A percentile compares a stretch with the other conserved stretches of the same genome.
These are phyloP conservation scores for Ustilago nuda DNA, from an alignment of 1,284 basidiomycete species.

Conservation along the genomic window DNA sequence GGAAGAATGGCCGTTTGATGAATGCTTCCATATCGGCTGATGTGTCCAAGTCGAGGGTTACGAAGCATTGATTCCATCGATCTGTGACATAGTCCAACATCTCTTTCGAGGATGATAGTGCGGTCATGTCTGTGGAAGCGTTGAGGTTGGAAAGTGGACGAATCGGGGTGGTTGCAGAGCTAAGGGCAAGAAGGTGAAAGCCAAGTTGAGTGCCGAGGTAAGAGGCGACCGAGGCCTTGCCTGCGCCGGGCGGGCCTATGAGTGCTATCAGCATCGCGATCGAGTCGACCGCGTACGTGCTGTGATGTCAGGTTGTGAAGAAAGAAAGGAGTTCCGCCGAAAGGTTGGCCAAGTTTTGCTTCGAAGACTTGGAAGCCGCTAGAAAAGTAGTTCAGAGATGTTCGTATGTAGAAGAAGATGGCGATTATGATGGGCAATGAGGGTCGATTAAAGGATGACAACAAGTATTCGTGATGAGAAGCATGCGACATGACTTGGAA, in stretches of 20 bases:
- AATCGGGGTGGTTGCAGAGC: conserved; percentile 2
- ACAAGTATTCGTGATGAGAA: no score
- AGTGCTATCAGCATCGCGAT: conserved; percentile 83
- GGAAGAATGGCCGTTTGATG: conserved; percentile 87
- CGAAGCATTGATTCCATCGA: conserved; percentile 83
- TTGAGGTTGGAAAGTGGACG: conserved; percentile 5
- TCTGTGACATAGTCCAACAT: conserved; percentile 83
- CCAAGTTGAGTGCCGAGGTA: conserved; percentile 76
- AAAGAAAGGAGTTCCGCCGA: not conserved
- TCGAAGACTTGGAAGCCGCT: no score
- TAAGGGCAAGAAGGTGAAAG: conserved; percentile 64
- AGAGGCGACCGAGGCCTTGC: conserved; percentile 81
- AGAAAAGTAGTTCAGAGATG: no score
- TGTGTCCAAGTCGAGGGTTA: conserved; percentile 80
- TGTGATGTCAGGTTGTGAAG: not conserved
- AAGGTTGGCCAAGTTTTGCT: no score
- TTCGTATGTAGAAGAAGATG: no score
- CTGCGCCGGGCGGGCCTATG: conserved; percentile 83
- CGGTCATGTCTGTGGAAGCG: not conserved
- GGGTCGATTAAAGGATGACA: no score
- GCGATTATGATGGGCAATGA: no score
- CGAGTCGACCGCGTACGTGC: not conserved
- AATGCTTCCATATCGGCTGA: conserved; percentile 77
- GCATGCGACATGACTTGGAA: no score
- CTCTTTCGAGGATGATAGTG: conserved; percentile 68